Evolutionary conservation across 441 rosid species (phyloP).

Genomic region (Jatropha multifida): DNA sequence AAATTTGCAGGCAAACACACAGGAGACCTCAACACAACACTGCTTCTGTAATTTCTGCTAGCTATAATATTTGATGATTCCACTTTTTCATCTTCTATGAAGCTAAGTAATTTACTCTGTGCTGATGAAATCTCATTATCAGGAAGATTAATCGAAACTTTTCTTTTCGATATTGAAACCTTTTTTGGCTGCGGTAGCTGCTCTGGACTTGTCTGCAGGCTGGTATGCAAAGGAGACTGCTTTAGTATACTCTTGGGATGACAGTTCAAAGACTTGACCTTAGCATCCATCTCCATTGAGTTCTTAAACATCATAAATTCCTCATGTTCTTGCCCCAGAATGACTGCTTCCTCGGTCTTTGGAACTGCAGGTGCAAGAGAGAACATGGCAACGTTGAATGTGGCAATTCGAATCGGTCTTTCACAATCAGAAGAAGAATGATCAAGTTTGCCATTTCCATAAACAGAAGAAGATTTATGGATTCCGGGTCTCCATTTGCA

Average conservation of each 20-base stretch:
- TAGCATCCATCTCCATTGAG: slow-evolving; percentile 24
- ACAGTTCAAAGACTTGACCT: slow-evolving; percentile 22
- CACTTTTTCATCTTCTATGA: slow-evolving; percentile 39
- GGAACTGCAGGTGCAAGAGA: slow-evolving; percentile 82
- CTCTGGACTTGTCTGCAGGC: slow-evolving; percentile 23
- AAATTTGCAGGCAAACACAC: slow-evolving; percentile 66
- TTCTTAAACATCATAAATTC: slow-evolving; percentile 22
- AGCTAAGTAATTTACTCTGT: slow-evolving; percentile 47
- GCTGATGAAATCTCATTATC: slow-evolving; percentile 88
- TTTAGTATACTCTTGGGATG: slow-evolving; percentile 77
- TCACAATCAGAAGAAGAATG: slow-evolving; percentile 23
- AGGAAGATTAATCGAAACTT: slow-evolving; percentile 86
- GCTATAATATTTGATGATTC: slow-evolving; percentile 35
- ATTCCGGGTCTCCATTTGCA: slow-evolving; percentile 32
- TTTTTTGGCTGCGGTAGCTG: slow-evolving; percentile 28
- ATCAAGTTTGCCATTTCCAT: slow-evolving; percentile 25
- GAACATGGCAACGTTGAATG: slow-evolving; percentile 97
- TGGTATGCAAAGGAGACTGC: slow-evolving; percentile 70
- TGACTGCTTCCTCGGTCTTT: slow-evolving; percentile 38
- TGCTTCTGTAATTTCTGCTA: slow-evolving; percentile 47
- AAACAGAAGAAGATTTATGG: slow-evolving; percentile 29
- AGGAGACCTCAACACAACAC: slow-evolving; percentile 72
- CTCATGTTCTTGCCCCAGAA: slow-evolving; percentile 32
- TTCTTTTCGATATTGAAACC: slow-evolving; percentile 42
- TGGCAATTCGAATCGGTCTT: slow-evolving; percentile 69